Evolutionary conservation across 805 yeast species (phyloP).

Genomic region (Metschnikowia chrysomelidarum): DNA sequence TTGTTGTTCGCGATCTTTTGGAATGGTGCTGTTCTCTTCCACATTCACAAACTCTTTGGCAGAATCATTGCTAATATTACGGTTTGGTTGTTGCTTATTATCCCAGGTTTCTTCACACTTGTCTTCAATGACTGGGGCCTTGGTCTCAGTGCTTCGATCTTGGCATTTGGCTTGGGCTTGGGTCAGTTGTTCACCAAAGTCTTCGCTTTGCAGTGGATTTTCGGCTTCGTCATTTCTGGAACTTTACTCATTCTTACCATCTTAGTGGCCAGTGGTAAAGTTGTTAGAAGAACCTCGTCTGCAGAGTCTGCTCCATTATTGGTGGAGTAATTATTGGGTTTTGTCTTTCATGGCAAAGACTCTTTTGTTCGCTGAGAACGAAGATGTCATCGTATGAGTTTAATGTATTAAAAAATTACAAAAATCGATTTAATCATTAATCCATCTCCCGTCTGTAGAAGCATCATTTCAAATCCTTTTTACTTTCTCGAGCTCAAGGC

Average conservation of each 20-base stretch:
- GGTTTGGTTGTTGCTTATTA: slow-evolving; percentile 73
- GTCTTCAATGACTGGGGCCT: slow-evolving; percentile 69
- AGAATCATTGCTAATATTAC: slow-evolving; percentile 69
- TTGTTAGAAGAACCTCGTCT: slow-evolving; percentile 14
- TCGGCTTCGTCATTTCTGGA: slow-evolving; percentile 67
- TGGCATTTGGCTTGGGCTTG: slow-evolving; percentile 64
- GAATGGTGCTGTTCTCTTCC: slow-evolving; percentile 80
- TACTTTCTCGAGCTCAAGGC: slow-evolving; percentile 20
- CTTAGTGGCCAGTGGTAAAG: slow-evolving; percentile 42
- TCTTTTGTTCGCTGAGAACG: background rate
- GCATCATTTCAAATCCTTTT: background rate
- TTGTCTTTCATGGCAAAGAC: background rate
- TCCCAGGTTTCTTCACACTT: slow-evolving; percentile 57
- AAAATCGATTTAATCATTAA: background rate
- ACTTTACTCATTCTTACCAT: slow-evolving; percentile 51
- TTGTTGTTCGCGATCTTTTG: slow-evolving; percentile 70
- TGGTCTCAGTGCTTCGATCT: slow-evolving; percentile 56
- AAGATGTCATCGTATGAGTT: background rate
- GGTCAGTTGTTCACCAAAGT: slow-evolving; percentile 67
- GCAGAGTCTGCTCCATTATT: slow-evolving; percentile 21
- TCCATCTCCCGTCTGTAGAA: background rate
- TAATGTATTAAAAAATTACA: background rate
- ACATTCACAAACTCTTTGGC: slow-evolving; percentile 56
- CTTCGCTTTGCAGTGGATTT: slow-evolving; percentile 83
- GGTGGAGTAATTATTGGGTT: slow-evolving; percentile 9